These are phyloP conservation scores for Plasmodium ovale DNA, from an alignment of 169 alveolate genomes.

Conservation along the genomic window DNA sequence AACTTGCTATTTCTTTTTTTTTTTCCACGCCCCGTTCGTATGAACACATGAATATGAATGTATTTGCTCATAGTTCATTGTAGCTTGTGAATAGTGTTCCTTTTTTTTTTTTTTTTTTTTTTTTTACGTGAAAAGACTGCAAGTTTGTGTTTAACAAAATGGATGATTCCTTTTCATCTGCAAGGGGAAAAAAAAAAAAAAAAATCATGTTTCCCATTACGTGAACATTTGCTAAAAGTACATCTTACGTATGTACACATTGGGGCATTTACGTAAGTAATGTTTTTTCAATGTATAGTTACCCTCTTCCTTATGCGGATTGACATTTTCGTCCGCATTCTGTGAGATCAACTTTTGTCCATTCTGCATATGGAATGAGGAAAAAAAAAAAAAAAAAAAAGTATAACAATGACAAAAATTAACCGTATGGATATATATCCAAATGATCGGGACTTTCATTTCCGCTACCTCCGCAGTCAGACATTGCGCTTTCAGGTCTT, in stretches of 20 bases:
- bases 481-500: slow-evolving; percentile 88
- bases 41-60: not conserved
- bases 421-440: not conserved
- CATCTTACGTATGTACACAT: no score
- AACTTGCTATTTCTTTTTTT: no score
- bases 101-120: slow-evolving; percentile 6
- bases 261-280: no score
- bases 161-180: slow-evolving; percentile 49
- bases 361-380: slow-evolving; percentile 19
- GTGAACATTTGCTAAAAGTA: no score
- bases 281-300: no score
- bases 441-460: not conserved
- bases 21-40: no score
- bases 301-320: slow-evolving; percentile 13
- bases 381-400: not conserved
- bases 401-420: not conserved
- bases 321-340: slow-evolving; percentile 3
- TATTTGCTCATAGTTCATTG: no score
- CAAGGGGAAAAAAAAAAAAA: slow-evolving; percentile 16
- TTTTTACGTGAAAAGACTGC: slow-evolving; percentile 74
- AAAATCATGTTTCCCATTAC: no score
- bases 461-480: slow-evolving; percentile 76
- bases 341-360: not conserved
- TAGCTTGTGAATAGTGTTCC: no score
- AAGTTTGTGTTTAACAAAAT: slow-evolving; percentile 33